phyloP scores from a whole-genome alignment of 768 basidiomycete genomes.

The Kockovaella imperatae region DNA sequence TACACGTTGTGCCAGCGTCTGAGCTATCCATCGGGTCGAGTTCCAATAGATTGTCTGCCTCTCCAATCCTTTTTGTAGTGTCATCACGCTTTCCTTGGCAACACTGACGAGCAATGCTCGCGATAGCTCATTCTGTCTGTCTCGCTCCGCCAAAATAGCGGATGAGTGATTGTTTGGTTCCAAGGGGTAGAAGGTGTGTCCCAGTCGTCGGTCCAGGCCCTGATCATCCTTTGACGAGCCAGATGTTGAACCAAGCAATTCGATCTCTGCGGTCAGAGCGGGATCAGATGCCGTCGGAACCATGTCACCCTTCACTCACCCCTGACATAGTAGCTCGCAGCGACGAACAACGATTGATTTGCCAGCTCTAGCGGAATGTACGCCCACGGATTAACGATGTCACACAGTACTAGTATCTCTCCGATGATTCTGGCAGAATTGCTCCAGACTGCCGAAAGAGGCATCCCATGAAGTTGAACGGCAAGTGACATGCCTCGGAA shows the following conservation, averaged over 20 bases:
- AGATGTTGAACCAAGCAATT: too few relatives aligned
- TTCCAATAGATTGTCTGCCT: slow-evolving; percentile 21
- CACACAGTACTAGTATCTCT: slow-evolving; percentile 27
- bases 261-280: slow-evolving; percentile 5
- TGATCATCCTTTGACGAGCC: too few relatives aligned
- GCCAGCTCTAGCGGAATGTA: slow-evolving; percentile 25
- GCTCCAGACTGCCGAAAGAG: too few relatives aligned
- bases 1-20: slow-evolving; percentile 17
- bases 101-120: slow-evolving; percentile 14
- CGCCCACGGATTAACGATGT: slow-evolving; percentile 20
- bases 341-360: slow-evolving; percentile 31
- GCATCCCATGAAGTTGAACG: too few relatives aligned
- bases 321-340: slow-evolving; percentile 26
- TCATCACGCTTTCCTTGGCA: slow-evolving; percentile 16
- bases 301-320: slow-evolving; percentile 8
- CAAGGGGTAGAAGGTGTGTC: neutral
- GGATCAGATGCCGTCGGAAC: too few relatives aligned
- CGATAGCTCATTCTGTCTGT: slow-evolving; percentile 8
- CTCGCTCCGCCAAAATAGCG: neutral
- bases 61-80: slow-evolving; percentile 20
- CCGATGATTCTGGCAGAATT: slow-evolving; percentile 25
- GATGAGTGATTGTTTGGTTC: neutral
- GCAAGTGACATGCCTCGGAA: too few relatives aligned
- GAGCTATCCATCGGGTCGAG: slow-evolving; percentile 19
- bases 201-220: too few relatives aligned